Percentiles rank a stretch among this genome's conserved stretches.
phyloP scores from a whole-genome alignment of 2,329 filamentous ascomycete genomes.

The Hirsutella thompsonii region DNA sequence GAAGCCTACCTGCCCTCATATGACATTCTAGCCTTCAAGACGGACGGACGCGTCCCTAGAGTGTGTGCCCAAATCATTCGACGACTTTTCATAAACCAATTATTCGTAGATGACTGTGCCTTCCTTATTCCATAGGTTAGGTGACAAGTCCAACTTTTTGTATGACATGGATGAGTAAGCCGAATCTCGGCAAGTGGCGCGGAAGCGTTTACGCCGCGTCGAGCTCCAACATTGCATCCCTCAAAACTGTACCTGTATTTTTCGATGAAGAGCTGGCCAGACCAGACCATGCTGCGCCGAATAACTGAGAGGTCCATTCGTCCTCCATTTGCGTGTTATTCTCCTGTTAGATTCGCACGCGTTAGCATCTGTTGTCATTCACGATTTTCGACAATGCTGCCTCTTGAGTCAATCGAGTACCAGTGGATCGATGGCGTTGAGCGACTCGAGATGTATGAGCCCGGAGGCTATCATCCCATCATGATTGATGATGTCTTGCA shows the following conservation, averaged over 20 bases:
- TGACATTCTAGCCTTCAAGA: neutral
- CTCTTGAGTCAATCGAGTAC: neutral
- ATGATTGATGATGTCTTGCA: constrained; percentile 1
- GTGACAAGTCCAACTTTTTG: neutral
- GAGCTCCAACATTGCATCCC: neutral
- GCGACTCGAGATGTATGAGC: neutral
- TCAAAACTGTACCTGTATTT: neutral
- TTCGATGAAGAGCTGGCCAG: neutral
- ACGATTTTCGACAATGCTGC: neutral
- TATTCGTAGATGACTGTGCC: neutral
- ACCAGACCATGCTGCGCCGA: neutral
- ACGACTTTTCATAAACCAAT: neutral
- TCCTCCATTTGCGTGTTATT: neutral
- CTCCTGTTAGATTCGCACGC: neutral
- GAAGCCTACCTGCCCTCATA: neutral
- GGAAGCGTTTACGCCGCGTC: neutral
- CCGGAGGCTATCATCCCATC: constrained; percentile 1
- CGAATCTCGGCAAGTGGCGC: neutral
- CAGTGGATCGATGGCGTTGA: constrained; percentile 1
- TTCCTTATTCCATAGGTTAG: neutral
- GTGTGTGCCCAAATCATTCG: too few relatives aligned
- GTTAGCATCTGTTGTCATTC: neutral
- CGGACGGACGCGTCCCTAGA: too few relatives aligned
- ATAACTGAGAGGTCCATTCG: neutral
- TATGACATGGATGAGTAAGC: neutral